A percentile compares a stretch with the other conserved stretches of the same genome.
phyloP scores from a whole-genome alignment of 164 flowering plant species.

The Warburgia ugandensis region DNA sequence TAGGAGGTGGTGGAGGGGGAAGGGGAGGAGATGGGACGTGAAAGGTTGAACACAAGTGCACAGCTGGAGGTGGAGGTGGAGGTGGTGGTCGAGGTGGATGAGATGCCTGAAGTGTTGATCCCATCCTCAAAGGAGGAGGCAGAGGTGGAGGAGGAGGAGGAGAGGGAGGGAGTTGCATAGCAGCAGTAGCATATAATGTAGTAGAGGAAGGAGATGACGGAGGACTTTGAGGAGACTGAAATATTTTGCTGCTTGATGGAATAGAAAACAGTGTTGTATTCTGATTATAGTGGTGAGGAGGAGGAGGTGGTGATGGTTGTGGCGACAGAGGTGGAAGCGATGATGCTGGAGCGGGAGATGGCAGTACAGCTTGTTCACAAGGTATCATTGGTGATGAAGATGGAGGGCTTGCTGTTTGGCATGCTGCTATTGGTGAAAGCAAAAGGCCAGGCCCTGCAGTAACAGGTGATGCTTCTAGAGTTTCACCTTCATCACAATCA shows the following conservation, averaged over 20 bases:
- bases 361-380: not conserved
- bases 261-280: not conserved
- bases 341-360: not conserved
- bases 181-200: not conserved
- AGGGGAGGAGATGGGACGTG: not conserved
- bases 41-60: not conserved
- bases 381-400: slow-evolving; percentile 5
- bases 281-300: not conserved
- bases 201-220: not conserved
- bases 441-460: slow-evolving; percentile 3
- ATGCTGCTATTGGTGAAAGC: not conserved
- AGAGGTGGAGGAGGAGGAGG: slow-evolving; percentile 11
- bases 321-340: not conserved
- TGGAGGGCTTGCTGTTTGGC: not conserved
- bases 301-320: slow-evolving; percentile 4
- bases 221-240: slow-evolving; percentile 6
- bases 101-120: not conserved
- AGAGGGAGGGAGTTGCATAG: not conserved
- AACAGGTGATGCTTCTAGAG: slow-evolving; percentile 17
- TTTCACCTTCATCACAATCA: slow-evolving; percentile 25
- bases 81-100: slow-evolving; percentile 10
- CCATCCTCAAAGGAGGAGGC: slow-evolving; percentile 11
- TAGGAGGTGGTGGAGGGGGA: slow-evolving; percentile 19
- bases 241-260: not conserved
- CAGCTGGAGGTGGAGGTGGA: too few relatives aligned